Evolutionary conservation across 257 asterid species (phyloP).

Genomic region (Nicotiana paniculata): DNA sequence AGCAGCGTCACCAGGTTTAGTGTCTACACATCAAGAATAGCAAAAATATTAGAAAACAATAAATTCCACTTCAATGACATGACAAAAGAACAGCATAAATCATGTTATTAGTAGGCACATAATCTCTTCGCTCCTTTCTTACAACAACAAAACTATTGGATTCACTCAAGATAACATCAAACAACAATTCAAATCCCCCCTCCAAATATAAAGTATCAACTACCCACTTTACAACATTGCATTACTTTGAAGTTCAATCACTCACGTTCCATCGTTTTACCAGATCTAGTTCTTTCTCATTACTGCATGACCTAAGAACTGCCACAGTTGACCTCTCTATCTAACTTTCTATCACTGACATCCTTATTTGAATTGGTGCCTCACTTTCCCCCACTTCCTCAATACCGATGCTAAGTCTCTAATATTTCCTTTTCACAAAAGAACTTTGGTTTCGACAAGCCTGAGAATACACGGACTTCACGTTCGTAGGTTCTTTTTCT

Average conservation of each 20-base stretch:
- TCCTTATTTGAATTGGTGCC: background rate
- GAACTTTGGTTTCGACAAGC: background rate
- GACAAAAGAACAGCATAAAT: background rate
- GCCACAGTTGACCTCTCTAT: background rate
- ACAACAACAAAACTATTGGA: background rate
- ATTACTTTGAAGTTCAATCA: background rate
- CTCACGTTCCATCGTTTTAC: background rate
- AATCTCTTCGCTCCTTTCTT: background rate
- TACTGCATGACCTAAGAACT: background rate
- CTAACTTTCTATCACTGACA: background rate
- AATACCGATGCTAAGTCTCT: background rate
- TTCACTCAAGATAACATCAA: background rate
- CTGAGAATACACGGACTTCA: background rate
- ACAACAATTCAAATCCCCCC: background rate
- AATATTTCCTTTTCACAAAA: background rate
- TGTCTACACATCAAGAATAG: constrained; percentile 34
- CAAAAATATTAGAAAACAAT: constrained; percentile 1
- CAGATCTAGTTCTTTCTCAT: background rate
- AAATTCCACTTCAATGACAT: constrained; percentile 1
- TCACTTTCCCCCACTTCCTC: background rate
- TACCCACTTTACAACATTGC: background rate
- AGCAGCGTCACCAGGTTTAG: constrained; percentile 61
- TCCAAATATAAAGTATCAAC: background rate
- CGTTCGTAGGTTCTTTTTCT: background rate
- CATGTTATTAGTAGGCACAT: background rate